Evolutionary conservation across 148 eudicot species (phyloP).

Genomic region (Amaranthus cruentus): DNA sequence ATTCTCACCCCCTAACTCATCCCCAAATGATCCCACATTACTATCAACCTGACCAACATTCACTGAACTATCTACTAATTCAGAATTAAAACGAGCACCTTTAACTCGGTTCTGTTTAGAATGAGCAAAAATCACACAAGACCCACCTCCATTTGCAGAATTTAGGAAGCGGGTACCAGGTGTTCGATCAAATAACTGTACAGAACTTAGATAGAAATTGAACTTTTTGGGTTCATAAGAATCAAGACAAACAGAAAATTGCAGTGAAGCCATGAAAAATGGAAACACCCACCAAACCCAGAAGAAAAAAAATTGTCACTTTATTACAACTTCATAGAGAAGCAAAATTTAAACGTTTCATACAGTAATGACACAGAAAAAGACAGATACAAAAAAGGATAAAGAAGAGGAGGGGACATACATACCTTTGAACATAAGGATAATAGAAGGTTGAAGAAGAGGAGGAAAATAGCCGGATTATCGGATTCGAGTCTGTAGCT

Average conservation of each 20-base stretch:
- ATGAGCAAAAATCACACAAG: slow-evolving; percentile 24
- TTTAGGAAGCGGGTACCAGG: slow-evolving; percentile 25
- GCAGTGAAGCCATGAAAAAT: slow-evolving; percentile 42
- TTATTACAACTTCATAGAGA: slow-evolving; percentile 1
- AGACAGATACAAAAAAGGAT: neutral
- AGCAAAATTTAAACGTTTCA: neutral
- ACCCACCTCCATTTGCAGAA: slow-evolving; percentile 34
- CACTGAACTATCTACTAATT: slow-evolving; percentile 28
- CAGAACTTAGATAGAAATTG: slow-evolving; percentile 28
- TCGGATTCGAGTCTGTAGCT: slow-evolving; percentile 10
- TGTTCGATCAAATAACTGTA: slow-evolving; percentile 25
- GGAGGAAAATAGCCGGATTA: slow-evolving; percentile 25
- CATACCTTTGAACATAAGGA: slow-evolving; percentile 25
- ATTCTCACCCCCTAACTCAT: slow-evolving; percentile 25
- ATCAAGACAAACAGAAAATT: slow-evolving; percentile 30
- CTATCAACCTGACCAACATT: slow-evolving; percentile 21
- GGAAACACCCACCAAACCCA: slow-evolving; percentile 17
- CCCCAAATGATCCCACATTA: slow-evolving; percentile 2
- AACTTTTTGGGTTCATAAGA: slow-evolving; percentile 37
- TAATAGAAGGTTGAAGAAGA: slow-evolving; percentile 26
- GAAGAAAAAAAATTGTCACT: neutral
- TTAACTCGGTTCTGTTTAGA: slow-evolving; percentile 30
- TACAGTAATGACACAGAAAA: neutral
- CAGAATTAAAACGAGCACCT: slow-evolving; percentile 43
- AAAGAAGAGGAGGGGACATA: slow-evolving; percentile 8